These are phyloP conservation scores for Gonapodya sp. DNA, from an alignment of 192 early-diverging fungal species.

Conservation along the genomic window DNA sequence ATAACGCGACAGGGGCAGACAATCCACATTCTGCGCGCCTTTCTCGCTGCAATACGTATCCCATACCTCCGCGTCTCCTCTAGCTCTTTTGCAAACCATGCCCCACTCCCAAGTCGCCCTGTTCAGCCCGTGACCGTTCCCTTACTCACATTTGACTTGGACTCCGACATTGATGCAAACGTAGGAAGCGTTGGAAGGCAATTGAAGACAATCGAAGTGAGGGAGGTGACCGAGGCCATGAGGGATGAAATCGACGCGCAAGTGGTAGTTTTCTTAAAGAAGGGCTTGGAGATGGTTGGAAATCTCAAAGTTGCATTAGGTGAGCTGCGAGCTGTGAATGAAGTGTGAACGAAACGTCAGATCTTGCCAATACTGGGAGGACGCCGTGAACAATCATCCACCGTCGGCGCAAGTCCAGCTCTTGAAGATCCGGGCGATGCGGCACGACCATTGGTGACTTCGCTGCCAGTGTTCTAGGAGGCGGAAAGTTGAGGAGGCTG, in stretches of 20 bases:
- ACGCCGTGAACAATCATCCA: too few species aligned
- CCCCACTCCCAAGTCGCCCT: not conserved
- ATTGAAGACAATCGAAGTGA: not conserved
- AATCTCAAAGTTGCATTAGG: not conserved
- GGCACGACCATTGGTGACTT: too few species aligned
- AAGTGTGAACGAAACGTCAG: too few species aligned
- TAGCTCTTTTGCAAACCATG: not conserved
- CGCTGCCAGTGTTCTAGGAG: too few species aligned
- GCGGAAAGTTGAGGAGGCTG: too few species aligned
- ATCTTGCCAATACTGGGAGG: too few species aligned
- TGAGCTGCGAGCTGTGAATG: too few species aligned
- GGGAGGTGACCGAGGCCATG: not conserved
- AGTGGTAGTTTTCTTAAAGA: not conserved
- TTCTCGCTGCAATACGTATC: not conserved
- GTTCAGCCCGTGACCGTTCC: not conserved
- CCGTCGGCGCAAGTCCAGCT: too few species aligned
- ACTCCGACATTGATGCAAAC: too few species aligned
- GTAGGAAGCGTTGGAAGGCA: not conserved
- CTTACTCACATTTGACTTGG: not conserved
- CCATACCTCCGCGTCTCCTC: not conserved
- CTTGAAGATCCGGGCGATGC: too few species aligned
- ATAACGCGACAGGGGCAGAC: not conserved
- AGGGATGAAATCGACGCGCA: not conserved
- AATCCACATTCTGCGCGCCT: not conserved
- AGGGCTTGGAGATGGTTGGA: not conserved